Conservation (phyloP, 805 yeast species). For the Cyberlindnera mississippiensis region DNA sequence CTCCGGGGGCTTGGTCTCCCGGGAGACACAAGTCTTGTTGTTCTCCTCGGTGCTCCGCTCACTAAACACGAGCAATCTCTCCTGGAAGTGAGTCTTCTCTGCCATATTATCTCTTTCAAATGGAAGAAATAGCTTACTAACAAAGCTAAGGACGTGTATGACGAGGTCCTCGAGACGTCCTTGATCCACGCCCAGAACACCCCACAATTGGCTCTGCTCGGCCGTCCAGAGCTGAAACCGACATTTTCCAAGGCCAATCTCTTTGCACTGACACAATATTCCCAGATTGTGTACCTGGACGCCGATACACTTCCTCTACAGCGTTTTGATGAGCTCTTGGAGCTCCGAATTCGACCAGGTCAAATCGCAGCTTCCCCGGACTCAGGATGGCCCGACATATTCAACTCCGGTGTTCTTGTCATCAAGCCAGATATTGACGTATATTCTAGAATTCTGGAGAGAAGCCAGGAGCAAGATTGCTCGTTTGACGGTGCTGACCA, state of each 20-base stretch:
- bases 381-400: constrained; percentile 85
- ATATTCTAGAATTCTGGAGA: constrained; percentile 36
- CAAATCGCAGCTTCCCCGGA: constrained; percentile 56
- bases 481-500: constrained; percentile 89
- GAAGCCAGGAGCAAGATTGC: constrained; percentile 23
- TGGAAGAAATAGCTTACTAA: neutral
- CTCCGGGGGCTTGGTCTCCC: constrained; percentile 25
- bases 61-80: constrained; percentile 15
- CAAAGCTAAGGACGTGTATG: constrained; percentile 11
- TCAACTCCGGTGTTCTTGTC: constrained; percentile 72
- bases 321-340: constrained; percentile 24
- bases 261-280: constrained; percentile 42
- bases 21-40: constrained; percentile 17
- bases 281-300: constrained; percentile 56
- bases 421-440: constrained; percentile 46
- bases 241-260: constrained; percentile 48
- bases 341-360: constrained; percentile 15
- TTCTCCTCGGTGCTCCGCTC: constrained; percentile 20
- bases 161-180: constrained; percentile 28
- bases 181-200: constrained; percentile 21
- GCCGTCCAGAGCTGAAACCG: constrained; percentile 48
- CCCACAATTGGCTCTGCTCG: constrained; percentile 32
- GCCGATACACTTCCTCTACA: constrained; percentile 54
- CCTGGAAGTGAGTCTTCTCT: constrained; percentile 16
- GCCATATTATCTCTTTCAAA: neutral